Conservation (phyloP, 2,329 filamentous ascomycete genomes). For the Ophiostoma pallidulum region DNA sequence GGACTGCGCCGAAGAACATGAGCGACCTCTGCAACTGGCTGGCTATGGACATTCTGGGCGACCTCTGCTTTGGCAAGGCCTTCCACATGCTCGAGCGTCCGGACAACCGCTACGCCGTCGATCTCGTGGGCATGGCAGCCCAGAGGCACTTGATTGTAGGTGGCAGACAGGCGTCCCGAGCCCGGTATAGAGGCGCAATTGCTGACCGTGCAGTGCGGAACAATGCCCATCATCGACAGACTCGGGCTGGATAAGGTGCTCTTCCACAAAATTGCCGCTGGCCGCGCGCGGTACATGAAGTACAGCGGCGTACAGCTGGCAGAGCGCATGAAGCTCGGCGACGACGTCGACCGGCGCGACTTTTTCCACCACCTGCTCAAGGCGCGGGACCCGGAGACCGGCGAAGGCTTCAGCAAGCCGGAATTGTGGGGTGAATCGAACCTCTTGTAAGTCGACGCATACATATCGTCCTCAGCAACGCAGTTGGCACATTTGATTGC, state of each 20-base stretch:
- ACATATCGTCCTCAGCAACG: not conserved
- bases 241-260: conserved; percentile 58
- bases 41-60: conserved; percentile 53
- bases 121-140: conserved; percentile 57
- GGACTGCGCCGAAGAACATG: conserved; percentile 53
- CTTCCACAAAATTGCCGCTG: conserved; percentile 56
- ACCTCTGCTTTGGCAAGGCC: conserved; percentile 51
- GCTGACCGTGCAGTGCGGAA: conserved; percentile 47
- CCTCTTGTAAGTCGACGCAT: conserved; percentile 40
- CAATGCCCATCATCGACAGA: conserved; percentile 59
- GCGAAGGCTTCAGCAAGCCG: conserved; percentile 52
- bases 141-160: conserved; percentile 59
- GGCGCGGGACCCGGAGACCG: conserved; percentile 62
- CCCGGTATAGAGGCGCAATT: too few relatives aligned
- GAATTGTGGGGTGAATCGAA: conserved; percentile 66
- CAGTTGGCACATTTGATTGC: too few relatives aligned
- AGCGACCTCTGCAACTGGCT: conserved; percentile 53
- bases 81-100: conserved; percentile 51
- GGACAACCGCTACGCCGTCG: conserved; percentile 56
- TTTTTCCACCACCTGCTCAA: conserved; percentile 70
- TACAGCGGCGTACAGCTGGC: conserved; percentile 60
- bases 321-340: conserved; percentile 56
- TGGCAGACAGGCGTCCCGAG: too few relatives aligned
- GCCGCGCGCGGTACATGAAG: conserved; percentile 59
- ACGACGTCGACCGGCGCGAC: conserved; percentile 58